Base-by-base conservation (phyloP, 176 grass and related monocot genomes). In the Canna indica region DNA sequence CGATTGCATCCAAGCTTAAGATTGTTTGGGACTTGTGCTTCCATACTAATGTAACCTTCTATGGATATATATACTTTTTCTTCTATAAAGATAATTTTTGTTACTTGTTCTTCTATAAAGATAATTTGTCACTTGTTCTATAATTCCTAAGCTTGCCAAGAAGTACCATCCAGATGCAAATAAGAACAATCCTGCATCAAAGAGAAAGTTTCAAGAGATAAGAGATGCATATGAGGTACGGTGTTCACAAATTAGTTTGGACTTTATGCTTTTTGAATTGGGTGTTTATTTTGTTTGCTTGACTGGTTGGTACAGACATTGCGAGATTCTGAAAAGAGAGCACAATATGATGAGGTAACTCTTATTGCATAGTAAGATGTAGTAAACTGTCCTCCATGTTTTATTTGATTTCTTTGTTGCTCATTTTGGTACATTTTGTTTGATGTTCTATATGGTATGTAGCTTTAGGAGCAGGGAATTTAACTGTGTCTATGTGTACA, bases 151-250 rank as follows among this genome's bases (percentile, higher is more conserved):
- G 93, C 85, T 96, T 78, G 93, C 93, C 35, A 96, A 96, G 82
- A 96, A 90, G 77, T 91, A 90, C 64, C 93, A 96, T 85, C 93
- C 88, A 15, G 93, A 96, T 72, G 80, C 86, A 72, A 96, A 87
- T 71, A 91, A 82, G 69, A 84, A 81, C 9, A 91, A 88, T 67
- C 61, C 82, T 76, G 73, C 75, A 67, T 81, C 88, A 60, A 96
- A 91, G 79, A 90, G 83, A 66, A 91, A 61, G 69, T 96, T 96
- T 78, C 88, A 91, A 77, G 88, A 96, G 79, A 87, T 96, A 78
- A 87, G 93, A 85, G 85, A 91, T 47, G 88, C 93, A 81, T 91
- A 96, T 8, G 93, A 96, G 88, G 93, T 84, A 59, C 87, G 83
- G 80, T 72, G 74, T 82, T 82, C 75, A 56, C 13, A 48, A 59